phyloP scores from a whole-genome alignment of 345 rosid genomes.

The Gossypium rotundifolium region DNA sequence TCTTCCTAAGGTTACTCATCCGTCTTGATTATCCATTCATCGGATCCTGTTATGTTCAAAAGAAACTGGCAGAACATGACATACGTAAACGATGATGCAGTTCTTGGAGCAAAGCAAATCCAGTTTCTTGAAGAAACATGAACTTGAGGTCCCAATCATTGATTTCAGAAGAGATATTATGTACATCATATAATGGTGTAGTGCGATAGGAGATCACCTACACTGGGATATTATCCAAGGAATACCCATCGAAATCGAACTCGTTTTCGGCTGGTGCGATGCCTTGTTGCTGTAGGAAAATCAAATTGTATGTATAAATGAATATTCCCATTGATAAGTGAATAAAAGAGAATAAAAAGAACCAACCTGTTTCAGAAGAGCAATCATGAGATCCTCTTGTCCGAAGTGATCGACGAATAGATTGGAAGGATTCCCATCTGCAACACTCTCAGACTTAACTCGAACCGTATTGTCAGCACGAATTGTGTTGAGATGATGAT shows the following conservation, averaged over 20 bases:
- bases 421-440: constrained; percentile 37
- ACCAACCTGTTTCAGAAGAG: constrained; percentile 71
- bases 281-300: constrained; percentile 55
- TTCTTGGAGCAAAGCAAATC: constrained; percentile 13
- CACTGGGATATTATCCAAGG: constrained; percentile 63
- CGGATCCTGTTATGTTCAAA: constrained; percentile 15
- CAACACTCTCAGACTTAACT: constrained; percentile 57
- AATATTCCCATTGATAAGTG: neutral
- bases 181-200: constrained; percentile 30
- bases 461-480: constrained; percentile 40
- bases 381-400: constrained; percentile 91
- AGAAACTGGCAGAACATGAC: constrained; percentile 21
- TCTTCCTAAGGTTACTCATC: constrained; percentile 8
- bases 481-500: constrained; percentile 28
- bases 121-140: constrained; percentile 3
- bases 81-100: constrained; percentile 27
- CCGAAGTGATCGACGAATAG: constrained; percentile 50
- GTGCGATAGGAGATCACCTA: constrained; percentile 23
- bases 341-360: neutral
- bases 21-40: constrained; percentile 11
- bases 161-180: constrained; percentile 24
- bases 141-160: constrained; percentile 10
- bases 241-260: constrained; percentile 74
- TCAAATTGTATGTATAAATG: neutral
- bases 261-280: constrained; percentile 51